These are phyloP conservation scores for Chaetomium cochliodes DNA, from an alignment of 495 filamentous ascomycete genomes.

Conservation along the genomic window DNA sequence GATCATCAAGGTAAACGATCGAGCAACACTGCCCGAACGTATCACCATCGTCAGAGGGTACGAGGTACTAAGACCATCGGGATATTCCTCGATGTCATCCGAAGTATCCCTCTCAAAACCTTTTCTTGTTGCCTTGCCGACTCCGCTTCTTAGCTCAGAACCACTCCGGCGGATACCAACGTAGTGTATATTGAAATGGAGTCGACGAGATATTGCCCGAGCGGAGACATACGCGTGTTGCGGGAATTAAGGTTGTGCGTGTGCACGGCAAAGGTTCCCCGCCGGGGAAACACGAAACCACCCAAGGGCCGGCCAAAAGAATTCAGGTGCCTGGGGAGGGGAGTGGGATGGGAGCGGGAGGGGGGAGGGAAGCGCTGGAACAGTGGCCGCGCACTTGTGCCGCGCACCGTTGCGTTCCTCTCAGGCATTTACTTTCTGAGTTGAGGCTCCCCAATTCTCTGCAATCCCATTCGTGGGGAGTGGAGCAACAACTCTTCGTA, in stretches of 20 bases:
- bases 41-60: too few species aligned
- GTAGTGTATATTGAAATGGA: background rate
- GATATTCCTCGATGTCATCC: too few species aligned
- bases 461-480: conserved; percentile 13
- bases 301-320: background rate
- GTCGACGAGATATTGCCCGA: background rate
- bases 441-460: conserved; percentile 17
- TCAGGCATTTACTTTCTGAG: conserved; percentile 6
- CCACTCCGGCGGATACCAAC: background rate
- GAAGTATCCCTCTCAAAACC: too few species aligned
- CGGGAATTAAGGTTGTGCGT: background rate
- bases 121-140: too few species aligned
- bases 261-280: too few species aligned
- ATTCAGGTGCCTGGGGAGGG: conserved; percentile 12
- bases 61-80: too few species aligned
- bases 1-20: too few species aligned
- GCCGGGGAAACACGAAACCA: background rate
- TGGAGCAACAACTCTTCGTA: background rate
- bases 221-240: background rate
- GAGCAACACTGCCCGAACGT: too few species aligned
- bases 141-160: too few species aligned
- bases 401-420: background rate
- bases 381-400: conserved; percentile 17
- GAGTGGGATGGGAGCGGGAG: background rate
- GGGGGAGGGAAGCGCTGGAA: background rate